A percentile compares a stretch with the other conserved stretches of the same genome.
These are phyloP conservation scores for Zymoseptoria tritici DNA, from an alignment of 2,329 filamentous ascomycete species.

Conservation along the genomic window DNA sequence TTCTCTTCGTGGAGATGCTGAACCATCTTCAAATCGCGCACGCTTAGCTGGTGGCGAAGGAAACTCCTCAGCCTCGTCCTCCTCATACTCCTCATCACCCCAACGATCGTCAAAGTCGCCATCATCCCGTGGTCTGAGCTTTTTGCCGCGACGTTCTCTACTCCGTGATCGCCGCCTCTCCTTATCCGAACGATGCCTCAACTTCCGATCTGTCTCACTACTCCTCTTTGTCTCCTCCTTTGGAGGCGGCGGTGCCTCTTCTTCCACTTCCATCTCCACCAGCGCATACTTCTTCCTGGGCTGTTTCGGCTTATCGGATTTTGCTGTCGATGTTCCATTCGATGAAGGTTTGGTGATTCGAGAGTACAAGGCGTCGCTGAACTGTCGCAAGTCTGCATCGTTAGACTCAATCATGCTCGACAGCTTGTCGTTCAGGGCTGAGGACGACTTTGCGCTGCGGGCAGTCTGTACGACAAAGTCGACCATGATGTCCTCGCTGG, in stretches of 20 bases:
- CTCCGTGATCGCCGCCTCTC: slow-evolving; percentile 26
- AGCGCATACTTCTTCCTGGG: slow-evolving; percentile 47
- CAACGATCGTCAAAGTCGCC: slow-evolving; percentile 68
- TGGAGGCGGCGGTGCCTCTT: slow-evolving; percentile 22
- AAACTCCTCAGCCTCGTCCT: slow-evolving; percentile 52
- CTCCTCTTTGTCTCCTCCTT: slow-evolving; percentile 14
- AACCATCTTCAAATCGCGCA: slow-evolving; percentile 57
- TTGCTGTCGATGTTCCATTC: slow-evolving; percentile 12
- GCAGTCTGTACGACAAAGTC: slow-evolving; percentile 52
- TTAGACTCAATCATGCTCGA: slow-evolving; percentile 45
- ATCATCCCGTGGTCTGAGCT: slow-evolving; percentile 43
- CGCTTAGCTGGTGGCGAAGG: slow-evolving; percentile 64
- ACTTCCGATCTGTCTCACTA: slow-evolving; percentile 29
- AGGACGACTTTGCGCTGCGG: slow-evolving; percentile 41
- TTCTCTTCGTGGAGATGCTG: slow-evolving; percentile 20
- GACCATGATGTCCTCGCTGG: slow-evolving; percentile 48
- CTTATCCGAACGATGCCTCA: slow-evolving; percentile 33
- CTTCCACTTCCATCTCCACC: slow-evolving; percentile 47
- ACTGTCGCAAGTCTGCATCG: slow-evolving; percentile 39
- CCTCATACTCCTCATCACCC: slow-evolving; percentile 64
- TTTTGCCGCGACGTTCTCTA: slow-evolving; percentile 40
- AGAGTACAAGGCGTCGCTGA: slow-evolving; percentile 42
- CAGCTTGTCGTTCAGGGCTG: slow-evolving; percentile 45
- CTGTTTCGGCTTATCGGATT: slow-evolving; percentile 22
- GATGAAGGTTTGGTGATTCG: slow-evolving; percentile 26